A percentile compares a stretch with the other conserved stretches of the same genome.
phyloP scores from a whole-genome alignment of 164 flowering plant genomes.

The Euptelea pleiosperma region DNA sequence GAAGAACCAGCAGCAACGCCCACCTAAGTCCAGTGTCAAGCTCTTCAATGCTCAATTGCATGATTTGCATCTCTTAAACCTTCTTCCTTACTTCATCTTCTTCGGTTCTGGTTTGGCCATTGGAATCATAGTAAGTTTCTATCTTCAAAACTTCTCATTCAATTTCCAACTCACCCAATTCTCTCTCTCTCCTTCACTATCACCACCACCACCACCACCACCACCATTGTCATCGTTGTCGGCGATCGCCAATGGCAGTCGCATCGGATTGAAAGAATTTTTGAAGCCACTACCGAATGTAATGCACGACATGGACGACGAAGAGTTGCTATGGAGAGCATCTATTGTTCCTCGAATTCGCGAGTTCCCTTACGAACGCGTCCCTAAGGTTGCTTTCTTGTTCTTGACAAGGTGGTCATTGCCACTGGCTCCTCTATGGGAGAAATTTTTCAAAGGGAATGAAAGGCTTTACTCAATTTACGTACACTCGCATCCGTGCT shows the following conservation, averaged over 20 bases:
- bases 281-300: too few relatives aligned
- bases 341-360: not conserved
- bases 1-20: too few relatives aligned
- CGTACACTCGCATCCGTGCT: constrained; percentile 54
- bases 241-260: too few relatives aligned
- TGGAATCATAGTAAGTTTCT: constrained; percentile 3
- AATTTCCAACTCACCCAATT: too few relatives aligned
- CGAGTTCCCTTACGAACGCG: too few relatives aligned
- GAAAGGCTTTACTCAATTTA: constrained; percentile 57
- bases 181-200: too few relatives aligned
- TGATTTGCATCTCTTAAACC: too few relatives aligned
- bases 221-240: too few relatives aligned
- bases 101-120: constrained; percentile 11
- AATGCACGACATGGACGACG: constrained; percentile 10
- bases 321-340: constrained; percentile 7
- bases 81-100: constrained; percentile 6
- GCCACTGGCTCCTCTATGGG: not conserved
- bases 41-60: too few relatives aligned
- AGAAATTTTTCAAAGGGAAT: constrained; percentile 38
- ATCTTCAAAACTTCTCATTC: constrained; percentile 3
- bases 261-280: too few relatives aligned
- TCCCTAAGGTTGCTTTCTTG: not conserved
- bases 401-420: not conserved
- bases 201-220: too few relatives aligned
- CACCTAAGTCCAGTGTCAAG: too few relatives aligned